Conservation (phyloP, 2,329 filamentous ascomycete genomes). For the Colletotrichum tanaceti region DNA sequence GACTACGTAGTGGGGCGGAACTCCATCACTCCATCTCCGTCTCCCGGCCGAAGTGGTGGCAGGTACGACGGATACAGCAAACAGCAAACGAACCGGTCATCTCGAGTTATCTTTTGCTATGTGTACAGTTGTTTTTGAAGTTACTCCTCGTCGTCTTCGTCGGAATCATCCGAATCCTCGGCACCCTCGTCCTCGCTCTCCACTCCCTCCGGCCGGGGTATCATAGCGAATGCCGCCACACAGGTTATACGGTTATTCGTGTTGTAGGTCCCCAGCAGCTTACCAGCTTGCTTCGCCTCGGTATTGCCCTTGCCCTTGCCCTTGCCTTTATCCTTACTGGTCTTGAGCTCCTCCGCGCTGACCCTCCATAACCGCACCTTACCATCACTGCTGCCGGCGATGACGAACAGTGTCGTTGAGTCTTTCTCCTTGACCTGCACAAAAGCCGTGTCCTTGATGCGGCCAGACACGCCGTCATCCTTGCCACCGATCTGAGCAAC, state of each 20-base stretch:
- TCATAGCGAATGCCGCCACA: constrained; percentile 86
- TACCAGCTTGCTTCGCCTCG: constrained; percentile 62
- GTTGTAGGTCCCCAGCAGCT: constrained; percentile 80
- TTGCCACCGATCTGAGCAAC: constrained; percentile 84
- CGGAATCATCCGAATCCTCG: constrained; percentile 53
- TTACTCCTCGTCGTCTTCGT: constrained; percentile 53
- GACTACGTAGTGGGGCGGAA: background rate
- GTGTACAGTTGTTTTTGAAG: background rate
- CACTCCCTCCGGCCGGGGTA: constrained; percentile 70
- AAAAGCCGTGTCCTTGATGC: constrained; percentile 90
- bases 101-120: constrained; percentile 19
- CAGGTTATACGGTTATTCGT: constrained; percentile 93
- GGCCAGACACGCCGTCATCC: constrained; percentile 71
- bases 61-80: no score
- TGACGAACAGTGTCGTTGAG: constrained; percentile 63
- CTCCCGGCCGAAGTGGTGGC: background rate
- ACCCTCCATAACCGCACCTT: constrained; percentile 82
- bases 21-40: background rate
- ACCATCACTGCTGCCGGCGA: constrained; percentile 87
- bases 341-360: constrained; percentile 53
- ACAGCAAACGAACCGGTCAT: constrained; percentile 11
- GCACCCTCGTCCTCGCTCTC: constrained; percentile 67
- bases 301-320: constrained; percentile 43
- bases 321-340: constrained; percentile 45
- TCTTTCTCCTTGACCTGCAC: constrained; percentile 58